phyloP scores from a whole-genome alignment of 139 green algal genomes.

The Volvox africanus region DNA sequence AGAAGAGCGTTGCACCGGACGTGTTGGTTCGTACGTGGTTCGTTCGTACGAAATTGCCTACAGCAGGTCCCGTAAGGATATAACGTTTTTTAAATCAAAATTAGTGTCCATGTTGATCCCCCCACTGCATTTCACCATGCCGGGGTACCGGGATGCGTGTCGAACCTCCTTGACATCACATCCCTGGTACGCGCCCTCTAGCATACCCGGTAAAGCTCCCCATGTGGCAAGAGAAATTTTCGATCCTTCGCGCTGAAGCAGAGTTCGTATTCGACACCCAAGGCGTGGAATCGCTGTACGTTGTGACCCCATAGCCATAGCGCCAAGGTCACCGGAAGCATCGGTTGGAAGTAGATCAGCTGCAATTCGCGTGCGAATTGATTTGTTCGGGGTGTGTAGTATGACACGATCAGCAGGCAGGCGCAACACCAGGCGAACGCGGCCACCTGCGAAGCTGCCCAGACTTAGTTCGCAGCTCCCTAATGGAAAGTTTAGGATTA shows the following conservation, averaged over 20 bases:
- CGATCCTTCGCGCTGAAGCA: conserved; percentile 79
- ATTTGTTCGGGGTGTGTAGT: background rate
- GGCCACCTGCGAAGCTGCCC: conserved; percentile 6
- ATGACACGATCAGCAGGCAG: background rate
- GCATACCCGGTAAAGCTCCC: conserved; percentile 48
- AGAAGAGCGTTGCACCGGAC: too few relatives aligned
- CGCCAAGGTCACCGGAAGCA: conserved; percentile 78
- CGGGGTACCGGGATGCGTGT: too few relatives aligned
- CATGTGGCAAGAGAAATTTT: conserved; percentile 61
- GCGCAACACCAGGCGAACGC: background rate
- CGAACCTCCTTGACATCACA: too few relatives aligned
- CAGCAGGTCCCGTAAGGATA: too few relatives aligned
- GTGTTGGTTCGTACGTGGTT: too few relatives aligned
- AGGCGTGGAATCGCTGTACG: conserved; percentile 71
- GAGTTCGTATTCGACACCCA: conserved; percentile 72
- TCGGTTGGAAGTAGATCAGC: conserved; percentile 81
- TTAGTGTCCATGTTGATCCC: too few relatives aligned
- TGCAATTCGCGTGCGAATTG: conserved; percentile 60
- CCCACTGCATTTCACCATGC: too few relatives aligned
- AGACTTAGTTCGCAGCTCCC: background rate
- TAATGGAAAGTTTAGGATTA: background rate
- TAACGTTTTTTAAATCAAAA: too few relatives aligned
- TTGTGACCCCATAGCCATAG: conserved; percentile 83
- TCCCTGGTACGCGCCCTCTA: too few relatives aligned
- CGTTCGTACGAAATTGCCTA: too few relatives aligned